These are phyloP conservation scores for Ogataea nonfermentans DNA, from an alignment of 805 yeast genomes.

Conservation along the genomic window DNA sequence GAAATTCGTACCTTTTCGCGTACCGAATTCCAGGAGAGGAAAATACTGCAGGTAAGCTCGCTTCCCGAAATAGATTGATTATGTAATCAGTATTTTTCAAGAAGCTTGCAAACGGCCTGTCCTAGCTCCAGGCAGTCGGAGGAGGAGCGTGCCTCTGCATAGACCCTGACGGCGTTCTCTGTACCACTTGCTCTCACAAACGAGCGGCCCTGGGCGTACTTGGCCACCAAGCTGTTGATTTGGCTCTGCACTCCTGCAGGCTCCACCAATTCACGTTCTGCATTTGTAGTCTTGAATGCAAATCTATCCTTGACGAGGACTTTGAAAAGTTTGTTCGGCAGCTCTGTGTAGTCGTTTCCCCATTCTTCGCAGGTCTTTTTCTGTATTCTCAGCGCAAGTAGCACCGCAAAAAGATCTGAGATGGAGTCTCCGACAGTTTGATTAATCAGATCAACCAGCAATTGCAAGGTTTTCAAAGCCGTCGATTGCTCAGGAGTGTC, in stretches of 20 bases:
- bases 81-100: constrained; percentile 18
- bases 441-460: constrained; percentile 73
- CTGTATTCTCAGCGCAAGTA: constrained; percentile 56
- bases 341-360: constrained; percentile 74
- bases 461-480: constrained; percentile 53
- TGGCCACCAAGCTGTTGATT: constrained; percentile 63
- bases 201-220: constrained; percentile 66
- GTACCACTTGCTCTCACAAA: constrained; percentile 98
- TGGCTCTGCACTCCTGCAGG: constrained; percentile 76
- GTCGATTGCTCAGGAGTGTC: constrained; percentile 42
- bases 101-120: constrained; percentile 38
- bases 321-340: constrained; percentile 83
- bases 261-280: constrained; percentile 75
- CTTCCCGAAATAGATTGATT: constrained; percentile 1
- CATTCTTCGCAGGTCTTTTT: constrained; percentile 57
- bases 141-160: constrained; percentile 75
- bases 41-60: background rate
- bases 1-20: constrained; percentile 5
- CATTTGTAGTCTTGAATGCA: constrained; percentile 79
- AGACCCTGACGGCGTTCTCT: constrained; percentile 94
- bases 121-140: constrained; percentile 49
- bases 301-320: constrained; percentile 81
- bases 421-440: constrained; percentile 99
- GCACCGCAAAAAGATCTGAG: constrained; percentile 80
- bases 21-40: background rate